phyloP scores from a whole-genome alignment of 2,329 filamentous ascomycete species.

The Emydomyces testavorans region DNA sequence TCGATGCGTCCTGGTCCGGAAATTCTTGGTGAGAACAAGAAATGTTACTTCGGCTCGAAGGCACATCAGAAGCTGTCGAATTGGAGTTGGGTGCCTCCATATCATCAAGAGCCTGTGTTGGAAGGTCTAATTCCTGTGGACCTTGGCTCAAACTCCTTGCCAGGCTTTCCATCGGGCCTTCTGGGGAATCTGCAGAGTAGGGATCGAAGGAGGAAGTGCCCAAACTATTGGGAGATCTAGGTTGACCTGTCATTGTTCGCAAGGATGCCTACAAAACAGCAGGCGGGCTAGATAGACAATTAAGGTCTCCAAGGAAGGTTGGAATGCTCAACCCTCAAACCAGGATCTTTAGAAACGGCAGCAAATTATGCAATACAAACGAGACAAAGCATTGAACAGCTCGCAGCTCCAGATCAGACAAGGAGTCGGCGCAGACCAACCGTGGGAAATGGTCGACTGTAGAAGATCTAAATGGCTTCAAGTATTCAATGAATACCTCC shows the following conservation, averaged over 20 bases:
- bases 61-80: not conserved
- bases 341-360: not conserved
- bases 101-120: not conserved
- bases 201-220: conserved; percentile 18
- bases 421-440: not conserved
- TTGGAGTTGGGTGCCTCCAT: not conserved
- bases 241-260: conserved; percentile 6
- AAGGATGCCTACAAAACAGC: not conserved
- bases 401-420: not conserved
- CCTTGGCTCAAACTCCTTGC: conserved; percentile 5
- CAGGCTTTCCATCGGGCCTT: conserved; percentile 9
- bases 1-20: conserved; percentile 1
- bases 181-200: conserved; percentile 14
- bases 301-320: not conserved
- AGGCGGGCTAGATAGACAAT: not conserved
- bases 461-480: not conserved
- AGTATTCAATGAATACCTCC: not conserved
- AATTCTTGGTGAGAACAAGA: not conserved
- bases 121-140: not conserved
- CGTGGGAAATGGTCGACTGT: not conserved
- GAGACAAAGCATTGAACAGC: not conserved
- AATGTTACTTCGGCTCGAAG: conserved; percentile 2
- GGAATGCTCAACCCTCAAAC: not conserved
- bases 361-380: no score
- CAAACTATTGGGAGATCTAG: conserved; percentile 11